Base-by-base conservation (phyloP, 768 basidiomycete genomes). In the Agaricus subrufescens region DNA sequence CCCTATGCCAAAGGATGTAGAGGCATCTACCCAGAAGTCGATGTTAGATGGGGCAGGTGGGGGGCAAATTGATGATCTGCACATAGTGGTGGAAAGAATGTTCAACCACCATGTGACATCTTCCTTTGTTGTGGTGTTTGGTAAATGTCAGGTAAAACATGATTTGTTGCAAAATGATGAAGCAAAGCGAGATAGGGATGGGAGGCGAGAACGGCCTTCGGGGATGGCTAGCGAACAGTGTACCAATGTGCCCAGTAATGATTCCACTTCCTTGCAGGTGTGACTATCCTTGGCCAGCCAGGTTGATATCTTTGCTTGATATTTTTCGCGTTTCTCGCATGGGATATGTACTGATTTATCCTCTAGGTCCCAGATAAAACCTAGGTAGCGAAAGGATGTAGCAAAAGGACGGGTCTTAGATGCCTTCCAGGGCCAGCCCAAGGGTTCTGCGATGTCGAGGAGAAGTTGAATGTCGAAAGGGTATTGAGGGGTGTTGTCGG, bases 1-100 rank as follows among this genome's bases (percentile, higher is more conserved):
- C 1, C 77, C 74, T 30, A 78, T 70, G 9, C 76, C 76, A 69
- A 69, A 76, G 0, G 61, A 63, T 0, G 73, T 76, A 0, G 70
- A 74, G 0, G 73, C 71, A 51, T 75, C 75, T 2, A 73, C 72
- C 40, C 43, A 75, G 7, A 75, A 47, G 1, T 55, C 54, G 31
- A 40, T 67, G 63, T 0, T 15, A 30, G 0, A 59, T 19, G 0
- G 58, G 54, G 2, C 30, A 39, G 26, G 38, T 1, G 34, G 42
- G 2, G 60, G 54, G 1, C 9, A 5, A 11, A 71, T 62, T 11
- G 8, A 11, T 0, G 58, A 54, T 23, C 4, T 4, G 2, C 44
- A 15, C 19, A 3, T 14, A 44, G 6, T n/a, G 43, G 43, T 25
- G 19, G 19, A 19, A 19, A 19, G 19, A 0, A 23, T 29, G 0